Evolutionary conservation across 2,329 filamentous ascomycete genomes (phyloP).

Genomic region (Aspergillus phoenicis): DNA sequence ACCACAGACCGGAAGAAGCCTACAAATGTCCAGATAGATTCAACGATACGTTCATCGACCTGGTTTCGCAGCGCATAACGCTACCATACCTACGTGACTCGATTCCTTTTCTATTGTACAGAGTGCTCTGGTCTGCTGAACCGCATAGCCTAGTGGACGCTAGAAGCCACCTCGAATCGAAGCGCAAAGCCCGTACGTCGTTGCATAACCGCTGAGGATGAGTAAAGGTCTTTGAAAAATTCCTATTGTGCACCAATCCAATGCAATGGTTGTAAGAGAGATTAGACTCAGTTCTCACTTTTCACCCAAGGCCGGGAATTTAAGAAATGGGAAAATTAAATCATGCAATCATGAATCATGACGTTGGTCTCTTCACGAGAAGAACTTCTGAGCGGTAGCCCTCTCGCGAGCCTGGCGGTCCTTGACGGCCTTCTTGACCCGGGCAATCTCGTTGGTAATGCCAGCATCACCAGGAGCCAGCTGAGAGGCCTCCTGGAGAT

Average conservation of each 20-base stretch:
- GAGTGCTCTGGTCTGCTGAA: not conserved
- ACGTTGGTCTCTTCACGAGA: slow-evolving; percentile 51
- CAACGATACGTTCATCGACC: not conserved
- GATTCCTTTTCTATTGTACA: not conserved
- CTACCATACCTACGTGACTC: not conserved
- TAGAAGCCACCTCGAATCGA: not conserved
- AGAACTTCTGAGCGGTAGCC: slow-evolving; percentile 91
- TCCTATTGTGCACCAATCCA: not conserved
- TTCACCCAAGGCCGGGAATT: slow-evolving; percentile 18
- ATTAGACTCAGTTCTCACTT: slow-evolving; percentile 10
- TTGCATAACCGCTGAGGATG: not conserved
- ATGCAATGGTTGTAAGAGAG: not conserved
- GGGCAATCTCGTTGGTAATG: slow-evolving; percentile 71
- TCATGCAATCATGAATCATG: slow-evolving; percentile 36
- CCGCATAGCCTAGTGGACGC: not conserved
- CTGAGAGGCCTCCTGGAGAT: slow-evolving; percentile 73
- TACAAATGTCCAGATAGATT: not conserved
- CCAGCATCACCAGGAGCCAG: slow-evolving; percentile 75
- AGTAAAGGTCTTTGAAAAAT: not conserved
- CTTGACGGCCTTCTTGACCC: slow-evolving; percentile 75
- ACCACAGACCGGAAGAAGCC: too few relatives aligned
- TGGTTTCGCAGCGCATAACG: not conserved
- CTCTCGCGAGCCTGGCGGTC: slow-evolving; percentile 84
- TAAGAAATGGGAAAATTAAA: slow-evolving; percentile 27
- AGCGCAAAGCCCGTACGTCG: not conserved